Conservation (phyloP, 495 filamentous ascomycete species). For the Lasiosphaeria hispida region DNA sequence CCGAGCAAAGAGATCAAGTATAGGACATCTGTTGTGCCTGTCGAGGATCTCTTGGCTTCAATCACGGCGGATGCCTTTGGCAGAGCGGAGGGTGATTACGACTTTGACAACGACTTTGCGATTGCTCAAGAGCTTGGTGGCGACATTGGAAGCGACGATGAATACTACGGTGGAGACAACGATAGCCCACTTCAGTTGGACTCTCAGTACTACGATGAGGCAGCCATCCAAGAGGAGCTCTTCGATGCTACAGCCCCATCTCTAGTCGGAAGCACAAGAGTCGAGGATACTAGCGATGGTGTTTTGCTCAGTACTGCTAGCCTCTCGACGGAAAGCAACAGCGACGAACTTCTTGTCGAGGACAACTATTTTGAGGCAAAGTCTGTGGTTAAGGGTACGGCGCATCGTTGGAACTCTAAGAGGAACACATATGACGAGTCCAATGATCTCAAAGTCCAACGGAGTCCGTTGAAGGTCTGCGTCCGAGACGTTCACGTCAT, state of each 20-base stretch:
- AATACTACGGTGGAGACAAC: constrained; percentile 34
- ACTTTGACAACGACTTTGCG: constrained; percentile 56
- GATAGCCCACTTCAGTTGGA: constrained; percentile 38
- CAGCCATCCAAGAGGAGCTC: constrained; percentile 34
- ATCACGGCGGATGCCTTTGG: constrained; percentile 82
- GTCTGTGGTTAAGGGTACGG: constrained; percentile 61
- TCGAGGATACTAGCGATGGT: constrained; percentile 54
- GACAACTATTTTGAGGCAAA: constrained; percentile 76
- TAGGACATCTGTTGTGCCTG: constrained; percentile 77
- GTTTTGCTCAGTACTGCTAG: constrained; percentile 59
- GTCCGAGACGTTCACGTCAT: constrained; percentile 88
- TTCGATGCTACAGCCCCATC: constrained; percentile 41
- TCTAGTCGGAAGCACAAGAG: constrained; percentile 31
- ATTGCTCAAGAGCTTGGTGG: constrained; percentile 37
- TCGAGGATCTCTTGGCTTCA: constrained; percentile 85
- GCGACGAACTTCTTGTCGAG: constrained; percentile 60
- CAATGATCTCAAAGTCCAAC: constrained; percentile 58
- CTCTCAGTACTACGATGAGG: constrained; percentile 41
- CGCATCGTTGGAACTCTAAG: constrained; percentile 74
- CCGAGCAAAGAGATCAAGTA: constrained; percentile 82
- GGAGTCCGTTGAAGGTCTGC: constrained; percentile 70
- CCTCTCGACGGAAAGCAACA: constrained; percentile 52
- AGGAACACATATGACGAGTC: constrained; percentile 68
- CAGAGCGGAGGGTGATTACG: constrained; percentile 52
- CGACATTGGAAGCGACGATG: constrained; percentile 32